Conservation (phyloP, 1,284 basidiomycete genomes). For the Lentinus polychrous region DNA sequence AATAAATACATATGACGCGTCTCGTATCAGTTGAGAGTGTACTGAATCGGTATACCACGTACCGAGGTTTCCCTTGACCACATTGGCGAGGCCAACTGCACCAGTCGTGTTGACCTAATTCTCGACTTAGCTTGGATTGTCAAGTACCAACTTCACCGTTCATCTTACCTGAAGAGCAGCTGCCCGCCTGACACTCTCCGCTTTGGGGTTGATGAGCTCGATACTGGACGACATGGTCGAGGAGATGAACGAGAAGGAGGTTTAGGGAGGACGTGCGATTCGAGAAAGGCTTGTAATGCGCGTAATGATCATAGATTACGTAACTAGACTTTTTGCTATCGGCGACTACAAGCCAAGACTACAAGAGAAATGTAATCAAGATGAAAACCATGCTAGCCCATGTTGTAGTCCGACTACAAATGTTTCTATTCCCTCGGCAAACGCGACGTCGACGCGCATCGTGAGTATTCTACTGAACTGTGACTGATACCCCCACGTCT, state of each 20-base stretch:
- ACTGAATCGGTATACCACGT: conserved; percentile 13
- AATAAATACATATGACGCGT: conserved; percentile 15
- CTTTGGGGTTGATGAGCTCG: conserved; percentile 92
- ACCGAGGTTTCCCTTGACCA: conserved; percentile 97
- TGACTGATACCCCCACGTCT: too few relatives aligned
- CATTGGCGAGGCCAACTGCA: conserved; percentile 95
- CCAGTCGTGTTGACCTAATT: conserved; percentile 83
- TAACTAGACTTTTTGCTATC: too few relatives aligned
- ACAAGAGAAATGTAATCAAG: too few relatives aligned
- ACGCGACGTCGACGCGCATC: too few relatives aligned
- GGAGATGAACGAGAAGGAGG: conserved; percentile 1
- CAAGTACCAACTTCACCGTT: neutral
- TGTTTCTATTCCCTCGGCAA: too few relatives aligned
- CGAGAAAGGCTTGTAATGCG: too few relatives aligned
- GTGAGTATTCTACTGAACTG: too few relatives aligned
- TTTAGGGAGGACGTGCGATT: neutral
- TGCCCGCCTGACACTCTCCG: conserved; percentile 89
- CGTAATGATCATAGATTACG: too few relatives aligned
- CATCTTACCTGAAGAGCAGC: conserved; percentile 86
- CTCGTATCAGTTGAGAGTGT: conserved; percentile 7
- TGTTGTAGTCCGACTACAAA: too few relatives aligned
- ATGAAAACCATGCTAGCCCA: too few relatives aligned
- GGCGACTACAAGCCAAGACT: too few relatives aligned
- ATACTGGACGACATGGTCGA: conserved; percentile 70
- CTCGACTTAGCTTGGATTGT: neutral